Conservation (phyloP, 1,284 basidiomycete genomes). For the Chiua sp. region DNA sequence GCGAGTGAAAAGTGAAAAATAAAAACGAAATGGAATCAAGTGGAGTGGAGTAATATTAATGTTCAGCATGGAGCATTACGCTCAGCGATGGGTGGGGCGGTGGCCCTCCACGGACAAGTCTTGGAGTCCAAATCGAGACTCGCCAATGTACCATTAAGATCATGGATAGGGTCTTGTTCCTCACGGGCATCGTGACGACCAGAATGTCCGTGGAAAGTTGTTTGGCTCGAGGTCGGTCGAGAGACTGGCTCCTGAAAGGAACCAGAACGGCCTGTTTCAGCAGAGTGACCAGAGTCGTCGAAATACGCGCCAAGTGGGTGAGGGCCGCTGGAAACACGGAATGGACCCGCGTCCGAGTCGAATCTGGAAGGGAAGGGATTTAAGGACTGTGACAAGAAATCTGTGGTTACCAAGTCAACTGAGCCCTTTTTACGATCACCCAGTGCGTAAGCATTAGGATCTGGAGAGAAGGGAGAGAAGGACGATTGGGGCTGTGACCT, state of each 20-base stretch:
- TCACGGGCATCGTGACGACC: constrained; percentile 32
- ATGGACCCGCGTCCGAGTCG: constrained; percentile 36
- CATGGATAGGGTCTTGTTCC: constrained; percentile 62
- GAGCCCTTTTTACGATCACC: constrained; percentile 41
- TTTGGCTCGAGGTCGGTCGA: constrained; percentile 54
- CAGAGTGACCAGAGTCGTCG: constrained; percentile 38
- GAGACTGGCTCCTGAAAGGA: constrained; percentile 56
- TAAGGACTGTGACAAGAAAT: constrained; percentile 45
- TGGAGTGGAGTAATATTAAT: constrained; percentile 16
- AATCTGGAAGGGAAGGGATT: constrained; percentile 44
- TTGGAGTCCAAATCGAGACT: constrained; percentile 65
- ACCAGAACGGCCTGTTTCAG: constrained; percentile 43
- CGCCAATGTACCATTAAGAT: constrained; percentile 77
- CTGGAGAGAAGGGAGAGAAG: constrained; percentile 68
- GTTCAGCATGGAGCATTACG: constrained; percentile 28
- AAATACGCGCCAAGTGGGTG: constrained; percentile 51
- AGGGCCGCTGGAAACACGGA: constrained; percentile 48
- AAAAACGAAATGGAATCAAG: constrained; percentile 20
- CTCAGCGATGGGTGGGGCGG: constrained; percentile 20
- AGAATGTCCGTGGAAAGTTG: constrained; percentile 28
- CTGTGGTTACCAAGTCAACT: constrained; percentile 30
- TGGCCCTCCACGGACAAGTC: constrained; percentile 32
- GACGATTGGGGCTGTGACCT: constrained; percentile 41
- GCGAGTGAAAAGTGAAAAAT: constrained; percentile 4
- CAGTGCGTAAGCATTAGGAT: constrained; percentile 49